phyloP scores from a whole-genome alignment of 2,329 filamentous ascomycete genomes.

The Botrytis galanthina region DNA sequence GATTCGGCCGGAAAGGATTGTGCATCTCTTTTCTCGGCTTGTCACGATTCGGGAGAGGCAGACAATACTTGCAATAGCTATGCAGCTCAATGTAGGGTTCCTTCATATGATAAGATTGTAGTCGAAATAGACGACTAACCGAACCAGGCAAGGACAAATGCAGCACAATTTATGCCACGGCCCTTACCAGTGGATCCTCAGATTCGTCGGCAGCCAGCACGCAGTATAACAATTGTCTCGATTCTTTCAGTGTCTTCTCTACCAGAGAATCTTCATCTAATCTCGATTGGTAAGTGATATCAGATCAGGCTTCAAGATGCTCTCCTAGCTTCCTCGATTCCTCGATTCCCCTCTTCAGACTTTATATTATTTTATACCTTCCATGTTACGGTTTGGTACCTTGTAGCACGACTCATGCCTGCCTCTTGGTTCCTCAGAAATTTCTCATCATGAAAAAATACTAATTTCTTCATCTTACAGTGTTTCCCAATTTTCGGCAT shows the following conservation, averaged over 20 bases:
- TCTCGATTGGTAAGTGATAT: neutral
- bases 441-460: neutral
- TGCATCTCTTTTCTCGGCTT: conserved; percentile 22
- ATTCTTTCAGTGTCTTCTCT: conserved; percentile 24
- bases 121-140: neutral
- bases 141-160: conserved; percentile 24
- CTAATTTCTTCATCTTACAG: neutral
- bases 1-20: conserved; percentile 24
- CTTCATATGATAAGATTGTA: neutral
- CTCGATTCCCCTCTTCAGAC: neutral
- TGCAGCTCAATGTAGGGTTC: conserved; percentile 19
- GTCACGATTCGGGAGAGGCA: conserved; percentile 19
- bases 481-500: conserved; percentile 18
- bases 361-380: neutral
- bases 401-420: neutral
- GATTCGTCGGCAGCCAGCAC: conserved; percentile 19
- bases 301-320: neutral
- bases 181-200: conserved; percentile 21
- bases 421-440: neutral
- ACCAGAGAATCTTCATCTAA: conserved; percentile 2
- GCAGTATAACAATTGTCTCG: conserved; percentile 25
- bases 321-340: neutral
- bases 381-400: neutral
- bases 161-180: conserved; percentile 24
- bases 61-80: conserved; percentile 24